These are phyloP conservation scores for Gaultheria prostrata DNA, from an alignment of 148 eudicot genomes.

Conservation along the genomic window DNA sequence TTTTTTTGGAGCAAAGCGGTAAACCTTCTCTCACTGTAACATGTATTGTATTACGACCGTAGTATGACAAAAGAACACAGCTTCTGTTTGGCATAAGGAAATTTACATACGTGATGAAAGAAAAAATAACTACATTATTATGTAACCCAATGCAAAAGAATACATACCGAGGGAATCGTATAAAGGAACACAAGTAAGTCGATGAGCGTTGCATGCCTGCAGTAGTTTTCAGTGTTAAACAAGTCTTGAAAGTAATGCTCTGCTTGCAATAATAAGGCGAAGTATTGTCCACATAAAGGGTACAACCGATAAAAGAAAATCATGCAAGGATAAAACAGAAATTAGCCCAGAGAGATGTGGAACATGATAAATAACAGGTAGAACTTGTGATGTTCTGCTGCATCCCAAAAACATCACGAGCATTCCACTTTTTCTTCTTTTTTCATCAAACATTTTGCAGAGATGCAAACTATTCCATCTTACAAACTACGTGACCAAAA, in stretches of 20 bases:
- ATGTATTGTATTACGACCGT: neutral
- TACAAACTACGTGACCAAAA: neutral
- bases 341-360: neutral
- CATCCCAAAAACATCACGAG: neutral
- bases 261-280: neutral
- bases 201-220: constrained; percentile 99
- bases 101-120: neutral
- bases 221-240: constrained; percentile 19
- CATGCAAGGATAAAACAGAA: neutral
- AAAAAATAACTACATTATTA: neutral
- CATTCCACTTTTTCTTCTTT: neutral
- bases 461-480: neutral
- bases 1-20: neutral
- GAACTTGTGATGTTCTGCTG: neutral
- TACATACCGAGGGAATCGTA: constrained; percentile 87
- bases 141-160: constrained; percentile 7
- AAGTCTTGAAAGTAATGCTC: constrained; percentile 7
- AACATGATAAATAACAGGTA: neutral
- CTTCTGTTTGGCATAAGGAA: neutral
- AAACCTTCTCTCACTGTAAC: neutral
- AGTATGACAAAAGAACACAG: neutral
- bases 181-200: constrained; percentile 83
- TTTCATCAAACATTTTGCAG: neutral
- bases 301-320: neutral
- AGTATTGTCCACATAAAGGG: neutral